Evolutionary conservation across 2,329 filamentous ascomycete species (phyloP), one percentile per base, ranked within the genome.

Genomic region (Talaromyces rugulosus): DNA sequence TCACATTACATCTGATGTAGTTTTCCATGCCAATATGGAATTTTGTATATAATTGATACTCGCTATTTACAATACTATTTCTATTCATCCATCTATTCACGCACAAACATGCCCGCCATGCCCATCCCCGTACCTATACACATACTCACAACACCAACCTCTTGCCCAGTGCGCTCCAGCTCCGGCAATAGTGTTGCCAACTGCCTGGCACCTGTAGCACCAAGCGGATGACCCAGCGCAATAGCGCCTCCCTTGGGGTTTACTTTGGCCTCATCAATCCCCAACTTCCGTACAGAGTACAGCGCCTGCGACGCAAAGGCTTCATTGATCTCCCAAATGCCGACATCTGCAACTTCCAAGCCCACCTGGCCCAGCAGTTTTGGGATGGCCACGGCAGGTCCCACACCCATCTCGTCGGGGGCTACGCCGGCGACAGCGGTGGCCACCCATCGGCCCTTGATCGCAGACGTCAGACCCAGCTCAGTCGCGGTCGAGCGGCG

Each of bases 181-280:
- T 89, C 82, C 76, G 85, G 73, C 79, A 96, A 73, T 80, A 94
- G 75, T 57, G 90, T 94, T 55, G 87, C 87, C 69, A 92, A 78
- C 83, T 96, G 89, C 67, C 93, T 82, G 33, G 90, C 91, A 36
- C 91, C 92, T 5, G 93, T 97, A 34, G 92, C 93, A 54, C 94
- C 93, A 14, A 64, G 44, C 30, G 63, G 63, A 23, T 64, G 63
- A 36, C 63, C 63, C 33, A 64, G 79, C n/a, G 94, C 93, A 75
- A 97, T 96, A 2, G 93, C 94, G 34, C 94, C 93, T 64, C 94
- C 94, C 69, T 96, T 92, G 0, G 92, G 92, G 77, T 98, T 98
- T 18, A 97, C 89, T 77, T 85, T 88, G 7, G 85, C 85, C 60
- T 85, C 77, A 68, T 88, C 83, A 78, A 87, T 67, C 71, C 85